Evolutionary conservation across 176 grass and related monocot genomes (phyloP), one percentile per base, ranked within the genome.

Genomic region (Musa schizocarpa): DNA sequence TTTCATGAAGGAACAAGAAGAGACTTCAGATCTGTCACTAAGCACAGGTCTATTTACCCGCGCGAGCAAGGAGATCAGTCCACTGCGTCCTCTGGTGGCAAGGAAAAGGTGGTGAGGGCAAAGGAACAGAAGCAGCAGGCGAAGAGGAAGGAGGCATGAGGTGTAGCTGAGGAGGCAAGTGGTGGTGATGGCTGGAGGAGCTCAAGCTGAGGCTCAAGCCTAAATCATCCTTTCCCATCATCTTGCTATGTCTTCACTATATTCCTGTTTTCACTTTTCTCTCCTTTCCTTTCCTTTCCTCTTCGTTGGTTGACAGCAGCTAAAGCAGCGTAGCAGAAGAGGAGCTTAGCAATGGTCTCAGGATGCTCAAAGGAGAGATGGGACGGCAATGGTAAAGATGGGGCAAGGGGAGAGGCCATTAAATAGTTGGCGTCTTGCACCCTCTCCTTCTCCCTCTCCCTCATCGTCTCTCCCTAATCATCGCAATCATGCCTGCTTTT

Each of bases 181-280:
- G 57, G 59, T 52, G 48, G 59, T 14, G 27, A 24, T 29, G 21
- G 24, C 17, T 34, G 25, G 77, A 19, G 52, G 50, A 56, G 65
- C 24, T 79, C 77, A 79, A 50, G 52, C 77, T 79, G 4, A 79
- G 77, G 53, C 77, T 79, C 9, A 79, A 25, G 11, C 77, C 77
- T 58, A 79, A 56, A 69, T 79, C 77, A 50, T 79, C 77, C 65
- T 70, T 79, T 79, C 53, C 77, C 65, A 79, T 20, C 77, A 79
- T 49, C 76, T 43, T 43, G 34, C 34, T 43, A 43, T 43, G 69
- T 78, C 77, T 12, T 77, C 34, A 43, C 34, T 43, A 43, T 70
- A 9, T 50, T 50, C 67, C 16, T 34, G 5, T 8, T 10, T 20
- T 53, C 50, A 21, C 17, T 19, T 9, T 13, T 58, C 29, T 25